Conservation (phyloP, 306 rosid species). For the Dicorynia guianensis region DNA sequence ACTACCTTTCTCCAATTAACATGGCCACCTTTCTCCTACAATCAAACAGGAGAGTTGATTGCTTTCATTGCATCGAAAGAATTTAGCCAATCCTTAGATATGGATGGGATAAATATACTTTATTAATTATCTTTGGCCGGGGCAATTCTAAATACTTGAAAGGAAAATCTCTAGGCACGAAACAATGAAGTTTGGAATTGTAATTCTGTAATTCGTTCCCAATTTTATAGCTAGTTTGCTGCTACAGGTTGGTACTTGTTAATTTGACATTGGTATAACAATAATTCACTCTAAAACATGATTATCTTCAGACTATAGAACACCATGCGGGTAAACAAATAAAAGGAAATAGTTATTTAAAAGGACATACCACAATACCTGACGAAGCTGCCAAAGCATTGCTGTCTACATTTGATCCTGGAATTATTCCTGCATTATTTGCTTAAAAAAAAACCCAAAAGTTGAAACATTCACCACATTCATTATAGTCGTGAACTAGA, state of each 20-base stretch:
- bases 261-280: too few species aligned
- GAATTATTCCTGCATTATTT: constrained; percentile 59
- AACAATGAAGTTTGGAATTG: neutral
- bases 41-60: constrained; percentile 12
- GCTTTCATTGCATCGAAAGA: neutral
- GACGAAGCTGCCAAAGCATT: constrained; percentile 45
- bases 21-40: constrained; percentile 27
- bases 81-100: neutral
- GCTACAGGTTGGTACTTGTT: neutral
- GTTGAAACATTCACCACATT: neutral
- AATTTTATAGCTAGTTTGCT: neutral
- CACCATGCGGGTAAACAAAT: neutral
- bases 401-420: constrained; percentile 40
- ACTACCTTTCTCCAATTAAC: constrained; percentile 43
- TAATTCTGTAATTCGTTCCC: neutral
- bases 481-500: neutral
- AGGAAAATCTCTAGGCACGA: neutral
- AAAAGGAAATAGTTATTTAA: neutral
- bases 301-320: too few species aligned
- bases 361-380: constrained; percentile 40
- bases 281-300: too few species aligned
- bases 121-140: neutral
- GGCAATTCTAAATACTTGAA: neutral
- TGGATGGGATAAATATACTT: neutral
- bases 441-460: constrained; percentile 35